These are phyloP conservation scores for Coleophoma eucalyptorum DNA, from an alignment of 2,329 filamentous ascomycete genomes.

Conservation along the genomic window DNA sequence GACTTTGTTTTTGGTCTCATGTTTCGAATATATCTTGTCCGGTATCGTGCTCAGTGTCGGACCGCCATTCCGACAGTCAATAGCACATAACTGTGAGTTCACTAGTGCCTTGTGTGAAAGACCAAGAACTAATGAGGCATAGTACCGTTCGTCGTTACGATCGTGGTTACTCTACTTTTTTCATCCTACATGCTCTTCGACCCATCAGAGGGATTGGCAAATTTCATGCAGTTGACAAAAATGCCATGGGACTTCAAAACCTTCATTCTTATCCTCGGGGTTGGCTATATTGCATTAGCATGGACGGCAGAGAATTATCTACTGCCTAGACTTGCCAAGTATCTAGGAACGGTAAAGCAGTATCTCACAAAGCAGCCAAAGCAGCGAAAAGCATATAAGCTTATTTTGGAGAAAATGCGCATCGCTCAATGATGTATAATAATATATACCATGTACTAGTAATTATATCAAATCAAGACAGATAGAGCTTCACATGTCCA, in stretches of 20 bases:
- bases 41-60: conserved; percentile 91
- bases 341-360: conserved; percentile 59
- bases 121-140: conserved; percentile 5
- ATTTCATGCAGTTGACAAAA: conserved; percentile 81
- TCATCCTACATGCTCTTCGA: conserved; percentile 77
- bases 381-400: conserved; percentile 83
- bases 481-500: no score
- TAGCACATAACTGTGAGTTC: conserved; percentile 71
- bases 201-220: conserved; percentile 64
- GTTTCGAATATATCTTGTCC: conserved; percentile 91
- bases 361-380: conserved; percentile 60
- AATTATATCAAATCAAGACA: no score
- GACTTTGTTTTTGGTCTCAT: conserved; percentile 81
- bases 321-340: conserved; percentile 64
- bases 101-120: conserved; percentile 5
- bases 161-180: conserved; percentile 62
- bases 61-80: conserved; percentile 79
- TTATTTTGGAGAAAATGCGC: conserved; percentile 66
- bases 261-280: conserved; percentile 67
- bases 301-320: conserved; percentile 70
- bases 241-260: conserved; percentile 70
- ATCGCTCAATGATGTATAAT: conserved; percentile 11
- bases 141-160: conserved; percentile 83
- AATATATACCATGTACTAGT: neutral
- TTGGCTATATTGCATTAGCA: conserved; percentile 63